Conservation (phyloP, 768 basidiomycete genomes). For the Filobasidium wieringae region DNA sequence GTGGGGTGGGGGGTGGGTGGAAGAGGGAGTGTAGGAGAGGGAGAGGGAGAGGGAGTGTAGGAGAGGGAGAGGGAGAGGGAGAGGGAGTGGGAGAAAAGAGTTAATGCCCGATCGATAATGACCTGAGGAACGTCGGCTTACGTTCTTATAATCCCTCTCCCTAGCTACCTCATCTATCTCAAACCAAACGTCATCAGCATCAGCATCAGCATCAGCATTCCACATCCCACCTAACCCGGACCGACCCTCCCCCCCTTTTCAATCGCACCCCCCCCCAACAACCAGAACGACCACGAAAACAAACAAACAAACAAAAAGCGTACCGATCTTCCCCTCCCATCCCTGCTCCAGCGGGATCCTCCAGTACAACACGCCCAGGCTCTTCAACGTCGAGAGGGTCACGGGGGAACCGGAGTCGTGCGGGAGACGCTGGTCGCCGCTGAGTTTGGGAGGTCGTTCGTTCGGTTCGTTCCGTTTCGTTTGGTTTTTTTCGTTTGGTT, state of each 20-base stretch:
- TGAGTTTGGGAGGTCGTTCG: constrained; percentile 21
- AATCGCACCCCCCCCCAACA: too few relatives aligned
- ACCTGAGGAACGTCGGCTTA: constrained; percentile 10
- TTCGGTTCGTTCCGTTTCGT: too few relatives aligned
- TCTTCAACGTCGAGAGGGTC: constrained; percentile 43
- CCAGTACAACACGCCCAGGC: constrained; percentile 58
- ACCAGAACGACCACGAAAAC: too few relatives aligned
- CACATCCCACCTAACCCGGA: too few relatives aligned
- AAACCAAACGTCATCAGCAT: neutral
- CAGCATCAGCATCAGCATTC: neutral
- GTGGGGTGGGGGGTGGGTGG: neutral
- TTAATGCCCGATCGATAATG: neutral
- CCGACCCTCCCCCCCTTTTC: too few relatives aligned
- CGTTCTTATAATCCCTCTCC: constrained; percentile 66
- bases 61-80: neutral
- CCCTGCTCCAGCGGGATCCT: constrained; percentile 51
- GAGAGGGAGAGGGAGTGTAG: neutral
- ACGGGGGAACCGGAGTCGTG: constrained; percentile 57
- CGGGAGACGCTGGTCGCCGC: constrained; percentile 67
- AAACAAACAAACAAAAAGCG: too few relatives aligned
- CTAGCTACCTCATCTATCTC: constrained; percentile 52
- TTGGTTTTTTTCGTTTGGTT: too few relatives aligned
- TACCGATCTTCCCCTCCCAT: constrained; percentile 34
- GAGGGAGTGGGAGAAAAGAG: neutral
- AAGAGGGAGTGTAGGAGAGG: neutral